Evolutionary conservation across 352 stramenopile genomes (phyloP).

Genomic region (Phytophthora syringae): DNA sequence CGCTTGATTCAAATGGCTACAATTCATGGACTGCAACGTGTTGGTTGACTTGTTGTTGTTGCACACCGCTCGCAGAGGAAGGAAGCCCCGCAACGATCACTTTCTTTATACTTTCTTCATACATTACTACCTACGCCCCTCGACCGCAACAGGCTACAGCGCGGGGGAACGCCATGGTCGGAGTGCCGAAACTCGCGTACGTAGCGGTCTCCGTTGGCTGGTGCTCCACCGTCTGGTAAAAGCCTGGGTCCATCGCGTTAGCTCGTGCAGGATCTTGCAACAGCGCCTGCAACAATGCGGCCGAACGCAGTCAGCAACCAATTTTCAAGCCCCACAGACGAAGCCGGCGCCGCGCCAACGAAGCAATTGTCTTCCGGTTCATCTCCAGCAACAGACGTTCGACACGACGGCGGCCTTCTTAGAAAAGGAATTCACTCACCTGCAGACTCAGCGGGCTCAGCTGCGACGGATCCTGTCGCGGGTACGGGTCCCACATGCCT

Average conservation of each 20-base stretch:
- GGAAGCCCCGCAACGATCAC: slow-evolving; percentile 12
- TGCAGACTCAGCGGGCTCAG: slow-evolving; percentile 54
- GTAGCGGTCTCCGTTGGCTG: slow-evolving; percentile 19
- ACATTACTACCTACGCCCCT: slow-evolving; percentile 6
- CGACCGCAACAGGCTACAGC: slow-evolving; percentile 14
- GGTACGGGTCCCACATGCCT: slow-evolving; percentile 49
- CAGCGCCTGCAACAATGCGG: slow-evolving; percentile 40
- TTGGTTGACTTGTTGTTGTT: background rate
- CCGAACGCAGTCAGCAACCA: slow-evolving; percentile 36
- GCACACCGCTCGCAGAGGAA: background rate
- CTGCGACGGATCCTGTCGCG: slow-evolving; percentile 46
- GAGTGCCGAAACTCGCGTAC: slow-evolving; percentile 34
- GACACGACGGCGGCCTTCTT: slow-evolving; percentile 21
- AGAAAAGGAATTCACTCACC: slow-evolving; percentile 63
- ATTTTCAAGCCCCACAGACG: slow-evolving; percentile 32
- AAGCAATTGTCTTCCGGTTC: slow-evolving; percentile 12
- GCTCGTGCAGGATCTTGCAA: slow-evolving; percentile 44
- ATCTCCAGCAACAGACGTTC: slow-evolving; percentile 16
- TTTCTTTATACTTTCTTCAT: slow-evolving; percentile 37
- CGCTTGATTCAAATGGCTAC: slow-evolving; percentile 2
- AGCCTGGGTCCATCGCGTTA: slow-evolving; percentile 34
- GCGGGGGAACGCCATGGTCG: slow-evolving; percentile 33
- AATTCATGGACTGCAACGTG: background rate
- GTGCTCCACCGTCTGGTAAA: slow-evolving; percentile 39
- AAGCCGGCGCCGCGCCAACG: slow-evolving; percentile 16